Evolutionary conservation across 1,284 basidiomycete species (phyloP).

Genomic region (Ceratobasidium sp.): DNA sequence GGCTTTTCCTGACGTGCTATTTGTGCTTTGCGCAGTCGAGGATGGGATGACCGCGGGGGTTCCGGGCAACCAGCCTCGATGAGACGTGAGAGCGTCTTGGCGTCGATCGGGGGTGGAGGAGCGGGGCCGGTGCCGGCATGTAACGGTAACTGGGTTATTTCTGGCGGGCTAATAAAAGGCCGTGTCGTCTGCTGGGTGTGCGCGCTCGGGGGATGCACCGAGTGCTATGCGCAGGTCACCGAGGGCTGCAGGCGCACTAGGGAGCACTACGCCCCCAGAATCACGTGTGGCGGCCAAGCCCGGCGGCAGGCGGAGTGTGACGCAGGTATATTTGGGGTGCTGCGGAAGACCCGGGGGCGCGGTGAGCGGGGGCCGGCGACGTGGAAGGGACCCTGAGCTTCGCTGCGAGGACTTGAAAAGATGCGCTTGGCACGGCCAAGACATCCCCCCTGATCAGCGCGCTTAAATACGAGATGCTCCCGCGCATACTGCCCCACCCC

Average conservation of each 20-base stretch:
- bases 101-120: not conserved
- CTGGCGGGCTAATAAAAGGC: slow-evolving; percentile 24
- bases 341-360: not conserved
- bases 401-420: not conserved
- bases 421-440: slow-evolving; percentile 17
- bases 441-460: slow-evolving; percentile 3
- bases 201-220: no score
- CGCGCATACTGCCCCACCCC: slow-evolving; percentile 33
- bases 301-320: slow-evolving; percentile 6
- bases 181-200: not conserved
- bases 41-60: no score
- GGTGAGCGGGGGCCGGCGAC: not conserved
- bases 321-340: not conserved
- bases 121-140: not conserved
- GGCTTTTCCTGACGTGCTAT: not conserved
- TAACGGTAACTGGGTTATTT: slow-evolving; percentile 10
- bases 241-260: not conserved
- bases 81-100: no score
- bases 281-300: slow-evolving; percentile 4
- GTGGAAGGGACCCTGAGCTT: not conserved
- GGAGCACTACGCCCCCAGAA: not conserved
- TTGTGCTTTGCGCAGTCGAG: no score
- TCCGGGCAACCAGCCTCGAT: no score
- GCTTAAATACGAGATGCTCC: not conserved
- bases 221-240: no score